Evolutionary conservation across 202 grass and related monocot genomes (phyloP).

Genomic region (Musa balbisiana): DNA sequence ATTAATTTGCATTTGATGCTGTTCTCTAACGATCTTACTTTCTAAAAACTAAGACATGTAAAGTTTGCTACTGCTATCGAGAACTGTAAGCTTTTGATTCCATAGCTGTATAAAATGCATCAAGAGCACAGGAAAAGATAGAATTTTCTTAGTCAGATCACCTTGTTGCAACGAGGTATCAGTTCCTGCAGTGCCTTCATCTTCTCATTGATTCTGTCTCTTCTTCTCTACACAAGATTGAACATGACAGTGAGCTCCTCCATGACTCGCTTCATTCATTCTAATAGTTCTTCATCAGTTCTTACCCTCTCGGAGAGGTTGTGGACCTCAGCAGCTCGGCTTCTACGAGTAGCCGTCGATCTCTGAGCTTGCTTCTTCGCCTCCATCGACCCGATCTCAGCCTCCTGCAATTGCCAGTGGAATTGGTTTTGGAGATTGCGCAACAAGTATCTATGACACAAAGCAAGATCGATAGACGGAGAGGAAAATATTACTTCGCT

Average conservation of each 20-base stretch:
- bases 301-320: constrained; percentile 86
- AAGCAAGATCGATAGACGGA: neutral
- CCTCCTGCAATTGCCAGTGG: neutral
- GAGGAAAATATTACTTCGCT: constrained; percentile 27
- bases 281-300: constrained; percentile 1
- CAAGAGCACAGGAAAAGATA: neutral
- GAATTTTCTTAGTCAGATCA: neutral
- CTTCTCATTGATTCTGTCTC: constrained; percentile 6
- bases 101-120: neutral
- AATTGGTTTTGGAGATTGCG: neutral
- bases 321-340: constrained; percentile 76
- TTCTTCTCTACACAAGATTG: neutral
- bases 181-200: neutral
- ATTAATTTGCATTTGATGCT: too few species aligned
- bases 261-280: neutral
- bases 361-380: constrained; percentile 33
- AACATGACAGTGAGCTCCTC: neutral
- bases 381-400: constrained; percentile 26
- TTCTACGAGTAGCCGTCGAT: constrained; percentile 44
- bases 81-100: too few species aligned
- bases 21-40: too few species aligned
- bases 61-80: too few species aligned
- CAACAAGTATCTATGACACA: neutral
- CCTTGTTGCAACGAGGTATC: neutral
- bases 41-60: too few species aligned